Evolutionary conservation across 2,329 filamentous ascomycete genomes (phyloP).

Genomic region (Ramichloridium luteum): DNA sequence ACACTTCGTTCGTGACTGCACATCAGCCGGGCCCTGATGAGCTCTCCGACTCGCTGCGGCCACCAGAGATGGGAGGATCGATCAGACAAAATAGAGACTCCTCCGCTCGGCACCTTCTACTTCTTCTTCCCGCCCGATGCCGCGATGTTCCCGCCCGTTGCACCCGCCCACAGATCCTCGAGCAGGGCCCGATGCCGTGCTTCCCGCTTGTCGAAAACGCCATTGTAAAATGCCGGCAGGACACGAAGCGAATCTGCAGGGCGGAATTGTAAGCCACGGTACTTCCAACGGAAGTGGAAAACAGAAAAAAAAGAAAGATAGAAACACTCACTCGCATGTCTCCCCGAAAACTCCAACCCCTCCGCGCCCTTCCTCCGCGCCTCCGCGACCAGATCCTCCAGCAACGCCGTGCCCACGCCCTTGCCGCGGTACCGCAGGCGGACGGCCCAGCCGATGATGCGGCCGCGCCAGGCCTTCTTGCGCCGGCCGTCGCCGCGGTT

Average conservation of each 20-base stretch:
- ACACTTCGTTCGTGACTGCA: no score
- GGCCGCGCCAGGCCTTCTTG: slow-evolving; percentile 49
- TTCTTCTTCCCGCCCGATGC: no score
- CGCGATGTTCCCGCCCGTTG: no score
- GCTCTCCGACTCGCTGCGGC: no score
- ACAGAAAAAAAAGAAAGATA: neutral
- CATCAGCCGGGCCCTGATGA: no score
- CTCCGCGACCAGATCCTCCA: slow-evolving; percentile 59
- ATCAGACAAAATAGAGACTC: no score
- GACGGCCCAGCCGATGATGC: slow-evolving; percentile 77
- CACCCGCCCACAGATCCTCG: no score
- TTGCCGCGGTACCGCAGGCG: slow-evolving; percentile 54
- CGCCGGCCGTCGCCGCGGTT: slow-evolving; percentile 19
- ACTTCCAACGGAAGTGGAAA: neutral
- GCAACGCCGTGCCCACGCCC: slow-evolving; percentile 59
- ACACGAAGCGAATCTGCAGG: slow-evolving; percentile 39
- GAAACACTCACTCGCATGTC: slow-evolving; percentile 58
- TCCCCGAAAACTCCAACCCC: slow-evolving; percentile 58
- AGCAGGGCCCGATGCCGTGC: no score
- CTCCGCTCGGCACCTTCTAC: no score
- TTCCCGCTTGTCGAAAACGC: slow-evolving; percentile 48
- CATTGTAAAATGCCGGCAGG: slow-evolving; percentile 51
- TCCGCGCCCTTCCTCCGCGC: slow-evolving; percentile 57
- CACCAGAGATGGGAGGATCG: no score
- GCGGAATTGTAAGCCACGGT: neutral